A percentile compares a stretch with the other conserved stretches of the same genome.
These are phyloP conservation scores for Sporodiniella umbellata DNA, from an alignment of 371 early-diverging fungal genomes.

Conservation along the genomic window DNA sequence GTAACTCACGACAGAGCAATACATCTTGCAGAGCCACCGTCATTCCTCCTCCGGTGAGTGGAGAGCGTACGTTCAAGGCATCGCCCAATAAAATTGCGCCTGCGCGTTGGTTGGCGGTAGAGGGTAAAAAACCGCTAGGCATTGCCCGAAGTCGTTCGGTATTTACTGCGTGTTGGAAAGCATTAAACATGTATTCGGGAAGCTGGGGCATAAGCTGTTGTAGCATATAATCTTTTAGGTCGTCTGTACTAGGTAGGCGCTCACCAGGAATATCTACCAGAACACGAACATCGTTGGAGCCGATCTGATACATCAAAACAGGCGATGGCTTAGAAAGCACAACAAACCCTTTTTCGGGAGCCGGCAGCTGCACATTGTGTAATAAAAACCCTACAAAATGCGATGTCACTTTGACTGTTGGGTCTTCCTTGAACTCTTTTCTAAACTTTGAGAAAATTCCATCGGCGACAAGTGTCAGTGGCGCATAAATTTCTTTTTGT, in stretches of 20 bases:
- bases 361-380: constrained; percentile 72
- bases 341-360: constrained; percentile 88
- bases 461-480: constrained; percentile 83
- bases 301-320: constrained; percentile 93
- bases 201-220: constrained; percentile 64
- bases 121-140: constrained; percentile 87
- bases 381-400: constrained; percentile 82
- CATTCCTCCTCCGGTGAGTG: constrained; percentile 96
- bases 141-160: constrained; percentile 78
- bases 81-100: constrained; percentile 90
- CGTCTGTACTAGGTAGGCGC: constrained; percentile 67
- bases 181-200: constrained; percentile 59
- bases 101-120: constrained; percentile 57
- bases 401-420: constrained; percentile 58
- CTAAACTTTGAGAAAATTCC: constrained; percentile 95
- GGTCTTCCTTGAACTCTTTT: constrained; percentile 57
- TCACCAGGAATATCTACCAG: constrained; percentile 92
- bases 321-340: constrained; percentile 83
- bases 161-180: constrained; percentile 70
- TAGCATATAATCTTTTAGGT: constrained; percentile 62
- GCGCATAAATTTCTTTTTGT: constrained; percentile 48
- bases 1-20: constrained; percentile 56
- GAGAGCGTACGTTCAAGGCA: constrained; percentile 93
- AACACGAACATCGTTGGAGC: constrained; percentile 84
- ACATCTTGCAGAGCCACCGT: constrained; percentile 93